A percentile compares a stretch with the other conserved stretches of the same genome.
Conservation (phyloP, 805 yeast species). For the Wickerhamiella dianesei region DNA sequence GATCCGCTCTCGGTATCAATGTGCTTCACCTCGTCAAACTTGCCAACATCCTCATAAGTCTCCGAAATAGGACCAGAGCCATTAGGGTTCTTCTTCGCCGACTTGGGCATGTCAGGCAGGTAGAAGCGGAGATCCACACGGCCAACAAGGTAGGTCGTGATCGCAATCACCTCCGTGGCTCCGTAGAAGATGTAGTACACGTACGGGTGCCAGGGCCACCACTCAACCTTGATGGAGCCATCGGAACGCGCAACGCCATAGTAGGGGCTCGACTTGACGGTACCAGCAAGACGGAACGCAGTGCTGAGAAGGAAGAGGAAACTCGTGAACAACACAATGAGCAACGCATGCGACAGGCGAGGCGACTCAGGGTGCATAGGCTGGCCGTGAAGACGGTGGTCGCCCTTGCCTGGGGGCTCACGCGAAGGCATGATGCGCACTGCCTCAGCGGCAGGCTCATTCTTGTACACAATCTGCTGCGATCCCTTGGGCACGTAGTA, state of each 20-base stretch:
- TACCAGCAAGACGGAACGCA: constrained; percentile 25
- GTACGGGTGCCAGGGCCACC: constrained; percentile 39
- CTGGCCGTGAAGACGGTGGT: constrained; percentile 36
- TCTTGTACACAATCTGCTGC: constrained; percentile 25
- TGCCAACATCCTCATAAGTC: not conserved
- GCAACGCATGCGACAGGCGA: constrained; percentile 31
- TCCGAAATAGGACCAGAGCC: not conserved
- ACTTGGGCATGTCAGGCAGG: constrained; percentile 43
- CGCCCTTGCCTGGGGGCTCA: constrained; percentile 30
- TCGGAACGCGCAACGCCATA: constrained; percentile 6
- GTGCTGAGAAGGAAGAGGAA: constrained; percentile 19
- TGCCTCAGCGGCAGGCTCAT: constrained; percentile 35
- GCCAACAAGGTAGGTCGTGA: constrained; percentile 42
- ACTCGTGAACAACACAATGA: constrained; percentile 18
- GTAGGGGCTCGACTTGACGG: constrained; percentile 15
- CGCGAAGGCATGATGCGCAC: constrained; percentile 50
- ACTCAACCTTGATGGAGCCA: constrained; percentile 19
- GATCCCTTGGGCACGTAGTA: constrained; percentile 49
- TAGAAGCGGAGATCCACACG: constrained; percentile 68
- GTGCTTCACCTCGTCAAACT: not conserved
- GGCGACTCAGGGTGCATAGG: constrained; percentile 25
- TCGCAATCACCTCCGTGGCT: constrained; percentile 44
- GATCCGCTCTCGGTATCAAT: not conserved
- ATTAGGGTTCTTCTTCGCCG: not conserved
- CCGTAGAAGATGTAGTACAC: constrained; percentile 63